Conservation (phyloP, 2,329 filamentous ascomycete species). For the Diaporthe vexans region DNA sequence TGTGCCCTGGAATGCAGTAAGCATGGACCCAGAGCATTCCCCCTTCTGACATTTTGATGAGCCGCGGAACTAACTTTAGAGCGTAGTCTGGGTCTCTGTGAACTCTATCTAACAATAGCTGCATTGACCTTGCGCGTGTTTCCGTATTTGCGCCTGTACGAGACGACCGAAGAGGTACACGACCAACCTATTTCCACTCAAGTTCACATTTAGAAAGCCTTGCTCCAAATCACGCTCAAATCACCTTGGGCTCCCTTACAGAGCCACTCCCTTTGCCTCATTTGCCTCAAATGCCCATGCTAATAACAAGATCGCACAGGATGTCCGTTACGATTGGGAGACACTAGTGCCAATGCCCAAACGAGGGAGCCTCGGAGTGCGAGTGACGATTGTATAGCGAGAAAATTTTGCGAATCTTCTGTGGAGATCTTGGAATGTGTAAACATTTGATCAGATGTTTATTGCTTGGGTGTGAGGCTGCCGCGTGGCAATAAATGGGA, state of each 20-base stretch:
- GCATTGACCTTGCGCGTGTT: constrained; percentile 41
- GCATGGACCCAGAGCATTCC: not conserved
- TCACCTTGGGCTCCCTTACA: too few species aligned
- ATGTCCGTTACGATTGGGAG: constrained; percentile 43
- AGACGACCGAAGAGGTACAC: constrained; percentile 41
- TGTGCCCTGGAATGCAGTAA: constrained; percentile 47
- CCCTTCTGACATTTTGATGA: not conserved
- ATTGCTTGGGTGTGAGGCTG: not conserved
- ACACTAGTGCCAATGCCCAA: constrained; percentile 42
- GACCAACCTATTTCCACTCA: too few species aligned
- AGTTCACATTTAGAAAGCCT: not conserved
- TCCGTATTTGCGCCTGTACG: constrained; percentile 40
- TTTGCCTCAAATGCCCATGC: not conserved
- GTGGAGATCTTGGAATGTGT: not conserved
- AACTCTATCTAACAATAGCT: constrained; percentile 42
- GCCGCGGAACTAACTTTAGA: not conserved
- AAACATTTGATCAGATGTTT: not conserved
- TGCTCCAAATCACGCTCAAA: too few species aligned
- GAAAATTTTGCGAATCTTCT: not conserved
- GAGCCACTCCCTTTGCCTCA: not conserved
- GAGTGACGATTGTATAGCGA: not conserved
- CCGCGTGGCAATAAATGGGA: not conserved
- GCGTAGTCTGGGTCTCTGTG: constrained; percentile 41
- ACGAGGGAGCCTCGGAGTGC: constrained; percentile 35
- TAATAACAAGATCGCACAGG: not conserved